Evolutionary conservation across 2,329 filamentous ascomycete species (phyloP).

Genomic region (Aspergillus calidoustus): DNA sequence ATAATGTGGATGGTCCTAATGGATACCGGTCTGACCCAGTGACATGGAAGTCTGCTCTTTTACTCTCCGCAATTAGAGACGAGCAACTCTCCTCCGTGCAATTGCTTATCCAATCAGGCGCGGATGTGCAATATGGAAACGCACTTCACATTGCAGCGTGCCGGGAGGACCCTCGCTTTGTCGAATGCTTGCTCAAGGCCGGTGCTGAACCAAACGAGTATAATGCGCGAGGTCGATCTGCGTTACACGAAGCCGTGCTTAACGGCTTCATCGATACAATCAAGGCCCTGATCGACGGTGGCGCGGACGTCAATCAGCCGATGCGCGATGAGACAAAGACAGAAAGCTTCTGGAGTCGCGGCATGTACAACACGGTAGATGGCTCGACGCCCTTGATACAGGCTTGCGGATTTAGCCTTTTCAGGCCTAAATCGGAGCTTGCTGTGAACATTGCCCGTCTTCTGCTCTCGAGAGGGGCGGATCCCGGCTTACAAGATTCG

Average conservation of each 20-base stretch:
- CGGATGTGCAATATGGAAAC: background rate
- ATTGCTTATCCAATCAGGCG: background rate
- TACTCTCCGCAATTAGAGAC: conserved; percentile 6
- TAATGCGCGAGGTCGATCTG: background rate
- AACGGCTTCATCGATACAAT: conserved; percentile 1
- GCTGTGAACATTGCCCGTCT: background rate
- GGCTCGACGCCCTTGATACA: conserved; percentile 1
- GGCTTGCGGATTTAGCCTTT: conserved; percentile 3
- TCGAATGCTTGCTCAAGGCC: background rate
- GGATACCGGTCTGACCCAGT: background rate
- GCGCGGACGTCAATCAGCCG: conserved; percentile 1
- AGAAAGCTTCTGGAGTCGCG: background rate
- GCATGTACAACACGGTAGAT: background rate
- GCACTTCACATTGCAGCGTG: background rate
- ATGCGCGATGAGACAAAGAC: background rate
- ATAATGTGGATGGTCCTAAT: background rate
- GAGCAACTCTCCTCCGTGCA: background rate
- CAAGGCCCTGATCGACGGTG: background rate
- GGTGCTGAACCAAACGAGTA: background rate
- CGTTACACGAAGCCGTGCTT: conserved; percentile 6
- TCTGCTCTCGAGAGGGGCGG: background rate
- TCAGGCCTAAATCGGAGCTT: background rate
- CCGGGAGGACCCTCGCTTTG: background rate
- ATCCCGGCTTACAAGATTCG: background rate
- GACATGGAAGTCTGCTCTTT: conserved; percentile 5